A percentile compares a stretch with the other conserved stretches of the same genome.
These are phyloP conservation scores for Corynespora cassiicola DNA, from an alignment of 2,329 filamentous ascomycete genomes.

Conservation along the genomic window DNA sequence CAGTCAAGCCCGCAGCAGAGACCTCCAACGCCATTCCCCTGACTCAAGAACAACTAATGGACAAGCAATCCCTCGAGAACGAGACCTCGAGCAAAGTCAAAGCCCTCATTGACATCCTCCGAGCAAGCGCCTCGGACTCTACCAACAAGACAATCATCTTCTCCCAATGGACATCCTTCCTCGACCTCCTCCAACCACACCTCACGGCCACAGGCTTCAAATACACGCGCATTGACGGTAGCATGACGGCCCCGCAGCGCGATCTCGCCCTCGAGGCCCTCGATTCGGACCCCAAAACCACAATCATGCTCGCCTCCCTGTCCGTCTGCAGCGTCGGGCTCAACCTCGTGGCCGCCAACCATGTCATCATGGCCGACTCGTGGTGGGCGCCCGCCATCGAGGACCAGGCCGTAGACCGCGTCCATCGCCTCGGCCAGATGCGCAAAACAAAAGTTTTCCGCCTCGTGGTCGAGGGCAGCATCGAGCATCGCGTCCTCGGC, in stretches of 20 bases:
- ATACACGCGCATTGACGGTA: conserved; percentile 79
- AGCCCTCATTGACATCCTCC: conserved; percentile 76
- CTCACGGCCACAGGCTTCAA: conserved; percentile 66
- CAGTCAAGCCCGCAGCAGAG: conserved; percentile 72
- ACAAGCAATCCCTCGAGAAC: conserved; percentile 59
- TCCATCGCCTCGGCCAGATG: conserved; percentile 84
- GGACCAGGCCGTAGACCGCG: conserved; percentile 87
- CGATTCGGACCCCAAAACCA: conserved; percentile 70
- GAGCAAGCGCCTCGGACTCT: conserved; percentile 68
- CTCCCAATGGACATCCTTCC: conserved; percentile 78
- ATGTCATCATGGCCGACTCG: conserved; percentile 81
- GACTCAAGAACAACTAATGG: conserved; percentile 49
- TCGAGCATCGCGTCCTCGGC: conserved; percentile 81
- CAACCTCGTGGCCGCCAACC: conserved; percentile 85
- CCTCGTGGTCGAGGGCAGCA: conserved; percentile 78
- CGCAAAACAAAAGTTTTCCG: conserved; percentile 80
- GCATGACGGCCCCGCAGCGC: conserved; percentile 73
- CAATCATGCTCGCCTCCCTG: conserved; percentile 81
- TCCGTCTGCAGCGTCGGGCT: conserved; percentile 84
- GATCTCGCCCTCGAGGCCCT: conserved; percentile 74
- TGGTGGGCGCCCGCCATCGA: conserved; percentile 95
- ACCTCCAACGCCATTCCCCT: conserved; percentile 27
- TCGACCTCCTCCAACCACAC: conserved; percentile 74
- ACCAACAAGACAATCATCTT: conserved; percentile 75
- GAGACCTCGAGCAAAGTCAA: conserved; percentile 81